A percentile compares a stretch with the other conserved stretches of the same genome.
Conservation (phyloP, 2,329 filamentous ascomycete species). For the Phialophora macrospora region DNA sequence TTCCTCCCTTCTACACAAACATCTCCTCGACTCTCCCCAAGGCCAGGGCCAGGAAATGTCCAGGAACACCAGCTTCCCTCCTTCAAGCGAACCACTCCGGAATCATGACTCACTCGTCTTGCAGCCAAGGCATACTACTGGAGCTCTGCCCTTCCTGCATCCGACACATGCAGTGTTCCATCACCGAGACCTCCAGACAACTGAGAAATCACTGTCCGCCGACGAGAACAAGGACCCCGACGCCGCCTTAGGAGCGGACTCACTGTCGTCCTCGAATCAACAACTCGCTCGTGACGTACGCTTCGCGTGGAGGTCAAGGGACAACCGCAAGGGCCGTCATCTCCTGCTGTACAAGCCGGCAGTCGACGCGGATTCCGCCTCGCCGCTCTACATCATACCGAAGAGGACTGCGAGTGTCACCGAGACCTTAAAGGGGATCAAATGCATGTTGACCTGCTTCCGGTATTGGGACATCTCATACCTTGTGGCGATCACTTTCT, state of each 20-base stretch:
- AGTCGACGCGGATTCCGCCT: not conserved
- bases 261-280: not conserved
- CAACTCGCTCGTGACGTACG: not conserved
- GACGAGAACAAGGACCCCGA: not conserved
- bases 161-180: constrained; percentile 1
- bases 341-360: not conserved
- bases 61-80: not conserved
- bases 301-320: not conserved
- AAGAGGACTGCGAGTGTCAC: not conserved
- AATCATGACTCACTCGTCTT: not conserved
- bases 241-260: not conserved
- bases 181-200: not conserved
- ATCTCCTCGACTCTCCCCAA: not conserved
- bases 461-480: constrained; percentile 1
- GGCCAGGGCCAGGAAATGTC: not conserved
- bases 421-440: not conserved
- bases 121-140: not conserved
- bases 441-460: not conserved
- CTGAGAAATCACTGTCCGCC: not conserved
- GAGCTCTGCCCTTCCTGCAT: not conserved
- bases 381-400: constrained; percentile 1
- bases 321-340: constrained; percentile 1
- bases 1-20: not conserved
- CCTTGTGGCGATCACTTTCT: constrained; percentile 5
- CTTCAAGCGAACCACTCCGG: not conserved